Conservation (phyloP, 2,329 filamentous ascomycete genomes). For the Alternaria solani region DNA sequence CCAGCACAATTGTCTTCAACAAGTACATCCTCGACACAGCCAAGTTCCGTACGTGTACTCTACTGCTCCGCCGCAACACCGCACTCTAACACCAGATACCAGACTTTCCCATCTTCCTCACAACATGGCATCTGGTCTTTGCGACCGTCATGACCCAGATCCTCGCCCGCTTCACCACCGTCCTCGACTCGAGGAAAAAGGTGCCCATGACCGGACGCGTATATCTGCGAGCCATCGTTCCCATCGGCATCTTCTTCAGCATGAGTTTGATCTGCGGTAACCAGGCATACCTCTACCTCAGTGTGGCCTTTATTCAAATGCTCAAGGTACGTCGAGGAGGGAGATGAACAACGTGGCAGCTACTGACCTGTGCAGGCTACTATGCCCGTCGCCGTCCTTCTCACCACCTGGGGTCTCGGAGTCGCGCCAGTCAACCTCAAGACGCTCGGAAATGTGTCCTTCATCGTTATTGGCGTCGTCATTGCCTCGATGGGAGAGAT, state of each 20-base stretch:
- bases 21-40: conserved; percentile 94
- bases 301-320: conserved; percentile 98
- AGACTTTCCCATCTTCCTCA: conserved; percentile 70
- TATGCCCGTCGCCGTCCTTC: conserved; percentile 89
- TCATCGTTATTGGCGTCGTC: conserved; percentile 93
- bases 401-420: conserved; percentile 88
- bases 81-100: conserved; percentile 38
- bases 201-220: conserved; percentile 97
- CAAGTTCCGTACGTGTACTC: conserved; percentile 74
- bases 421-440: conserved; percentile 84
- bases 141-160: conserved; percentile 94
- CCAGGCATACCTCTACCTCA: conserved; percentile 92
- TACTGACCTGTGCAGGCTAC: conserved; percentile 70
- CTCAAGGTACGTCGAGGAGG: conserved; percentile 74
- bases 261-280: conserved; percentile 96
- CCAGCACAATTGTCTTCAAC: conserved; percentile 97
- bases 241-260: conserved; percentile 95
- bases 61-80: conserved; percentile 2
- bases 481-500: conserved; percentile 97
- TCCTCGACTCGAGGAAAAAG: conserved; percentile 92
- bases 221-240: conserved; percentile 91
- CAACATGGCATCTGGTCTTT: conserved; percentile 92
- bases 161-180: conserved; percentile 84
- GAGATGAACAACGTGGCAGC: not conserved
- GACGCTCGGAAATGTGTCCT: conserved; percentile 89